Evolutionary conservation across 83 land plant genomes (phyloP).

Genomic region (Isoetes engelmannii): DNA sequence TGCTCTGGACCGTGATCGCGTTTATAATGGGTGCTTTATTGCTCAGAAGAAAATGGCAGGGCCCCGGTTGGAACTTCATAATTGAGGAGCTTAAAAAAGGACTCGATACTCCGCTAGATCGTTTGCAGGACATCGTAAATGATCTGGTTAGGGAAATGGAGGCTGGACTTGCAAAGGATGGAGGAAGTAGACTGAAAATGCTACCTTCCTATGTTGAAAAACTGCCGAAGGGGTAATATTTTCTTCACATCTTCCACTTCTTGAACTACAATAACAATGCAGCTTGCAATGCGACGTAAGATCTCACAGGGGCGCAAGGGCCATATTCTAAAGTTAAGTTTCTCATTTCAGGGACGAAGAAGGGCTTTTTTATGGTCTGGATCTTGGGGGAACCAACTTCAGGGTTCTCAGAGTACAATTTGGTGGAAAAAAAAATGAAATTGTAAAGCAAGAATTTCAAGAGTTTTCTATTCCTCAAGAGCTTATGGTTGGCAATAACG

Average conservation of each 20-base stretch:
- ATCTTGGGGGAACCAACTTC: slow-evolving; percentile 14
- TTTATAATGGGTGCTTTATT: too few relatives aligned
- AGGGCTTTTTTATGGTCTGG: slow-evolving; percentile 9
- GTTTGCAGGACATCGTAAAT: not conserved
- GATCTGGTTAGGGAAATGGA: slow-evolving; percentile 1
- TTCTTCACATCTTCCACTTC: too few relatives aligned
- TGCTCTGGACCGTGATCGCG: too few relatives aligned
- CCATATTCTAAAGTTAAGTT: not conserved
- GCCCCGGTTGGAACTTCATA: too few relatives aligned
- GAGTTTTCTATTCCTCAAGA: slow-evolving; percentile 10
- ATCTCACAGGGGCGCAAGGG: not conserved
- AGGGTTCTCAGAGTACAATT: slow-evolving; percentile 10
- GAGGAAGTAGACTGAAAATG: slow-evolving; percentile 5
- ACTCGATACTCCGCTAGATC: not conserved
- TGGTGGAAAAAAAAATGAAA: slow-evolving; percentile 3
- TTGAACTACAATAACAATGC: not conserved
- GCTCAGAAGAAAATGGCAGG: too few relatives aligned
- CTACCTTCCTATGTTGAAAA: not conserved
- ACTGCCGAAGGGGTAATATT: slow-evolving; percentile 4
- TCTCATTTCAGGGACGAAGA: not conserved
- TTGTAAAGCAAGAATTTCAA: slow-evolving; percentile 5
- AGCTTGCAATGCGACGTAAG: not conserved
- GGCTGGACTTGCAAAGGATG: slow-evolving; percentile 1
- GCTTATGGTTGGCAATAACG: slow-evolving; percentile 11
- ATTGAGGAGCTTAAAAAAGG: too few relatives aligned